phyloP scores from a whole-genome alignment of 306 rosid genomes.

The Rosa lucieae region DNA sequence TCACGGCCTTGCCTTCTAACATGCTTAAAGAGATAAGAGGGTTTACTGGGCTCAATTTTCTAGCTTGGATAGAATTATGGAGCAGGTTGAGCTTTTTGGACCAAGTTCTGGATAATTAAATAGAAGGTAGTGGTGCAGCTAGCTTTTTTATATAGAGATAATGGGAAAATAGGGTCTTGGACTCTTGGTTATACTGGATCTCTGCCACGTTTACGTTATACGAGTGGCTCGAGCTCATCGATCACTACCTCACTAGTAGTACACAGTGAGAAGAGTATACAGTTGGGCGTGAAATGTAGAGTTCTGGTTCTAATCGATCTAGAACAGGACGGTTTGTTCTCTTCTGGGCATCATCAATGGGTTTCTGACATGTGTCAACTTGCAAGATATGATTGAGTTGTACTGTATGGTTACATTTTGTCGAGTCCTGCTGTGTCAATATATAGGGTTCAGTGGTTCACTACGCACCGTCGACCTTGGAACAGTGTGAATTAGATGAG shows the following conservation, averaged over 20 bases:
- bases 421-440: not conserved
- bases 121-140: conserved; percentile 6
- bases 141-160: not conserved
- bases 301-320: not conserved
- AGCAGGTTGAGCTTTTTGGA: not conserved
- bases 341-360: conserved; percentile 15
- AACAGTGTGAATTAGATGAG: not conserved
- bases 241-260: not conserved
- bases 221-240: not conserved
- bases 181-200: not conserved
- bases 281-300: not conserved
- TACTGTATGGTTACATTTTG: not conserved
- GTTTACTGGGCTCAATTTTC: not conserved
- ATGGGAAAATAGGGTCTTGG: not conserved
- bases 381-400: not conserved
- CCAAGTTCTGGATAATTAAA: conserved; percentile 10
- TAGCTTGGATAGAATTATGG: not conserved
- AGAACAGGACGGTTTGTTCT: not conserved
- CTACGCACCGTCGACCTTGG: not conserved
- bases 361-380: conserved; percentile 15
- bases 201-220: conserved; percentile 2
- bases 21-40: conserved; percentile 30
- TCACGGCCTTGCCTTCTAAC: conserved; percentile 84
- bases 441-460: not conserved
- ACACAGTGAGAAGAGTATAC: not conserved